phyloP scores from a whole-genome alignment of 2,329 filamentous ascomycete genomes.

The Arthrobotrys musiformis region DNA sequence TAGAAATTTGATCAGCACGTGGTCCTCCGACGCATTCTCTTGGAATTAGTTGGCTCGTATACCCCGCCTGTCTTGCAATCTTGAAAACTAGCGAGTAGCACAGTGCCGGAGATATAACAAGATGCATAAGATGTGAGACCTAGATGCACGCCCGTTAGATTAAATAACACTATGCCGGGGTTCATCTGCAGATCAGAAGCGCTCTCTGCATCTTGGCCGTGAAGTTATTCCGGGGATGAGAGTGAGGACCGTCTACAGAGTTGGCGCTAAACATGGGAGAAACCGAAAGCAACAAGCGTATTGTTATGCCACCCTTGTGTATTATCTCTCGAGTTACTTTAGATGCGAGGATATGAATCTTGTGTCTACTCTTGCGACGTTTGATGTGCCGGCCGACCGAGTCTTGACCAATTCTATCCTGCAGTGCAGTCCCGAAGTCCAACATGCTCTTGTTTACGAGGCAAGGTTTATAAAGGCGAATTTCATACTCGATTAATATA shows the following conservation, averaged over 20 bases:
- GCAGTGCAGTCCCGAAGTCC: too few species aligned
- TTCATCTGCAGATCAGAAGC: slow-evolving; percentile 1
- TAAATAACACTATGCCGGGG: slow-evolving; percentile 10
- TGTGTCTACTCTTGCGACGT: neutral
- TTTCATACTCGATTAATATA: too few species aligned
- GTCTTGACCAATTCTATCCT: too few species aligned
- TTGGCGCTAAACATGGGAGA: neutral
- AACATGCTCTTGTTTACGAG: too few species aligned
- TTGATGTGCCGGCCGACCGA: too few species aligned
- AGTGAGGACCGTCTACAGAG: neutral
- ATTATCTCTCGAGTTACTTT: neutral
- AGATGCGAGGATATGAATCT: neutral
- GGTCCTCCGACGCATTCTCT: neutral
- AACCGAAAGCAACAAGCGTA: neutral
- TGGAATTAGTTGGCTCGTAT: neutral
- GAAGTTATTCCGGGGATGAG: slow-evolving; percentile 6
- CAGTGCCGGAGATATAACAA: slow-evolving; percentile 4
- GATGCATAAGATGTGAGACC: slow-evolving; percentile 24
- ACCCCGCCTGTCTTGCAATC: slow-evolving; percentile 1
- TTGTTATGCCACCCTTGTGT: neutral
- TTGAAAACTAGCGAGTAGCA: slow-evolving; percentile 1
- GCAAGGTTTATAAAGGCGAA: too few species aligned
- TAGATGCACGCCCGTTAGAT: slow-evolving; percentile 12
- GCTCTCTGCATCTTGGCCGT: slow-evolving; percentile 4
- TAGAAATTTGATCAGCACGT: neutral